Base-by-base conservation (phyloP, 73 alveolate species). In the Diophrys appendiculata region DNA sequence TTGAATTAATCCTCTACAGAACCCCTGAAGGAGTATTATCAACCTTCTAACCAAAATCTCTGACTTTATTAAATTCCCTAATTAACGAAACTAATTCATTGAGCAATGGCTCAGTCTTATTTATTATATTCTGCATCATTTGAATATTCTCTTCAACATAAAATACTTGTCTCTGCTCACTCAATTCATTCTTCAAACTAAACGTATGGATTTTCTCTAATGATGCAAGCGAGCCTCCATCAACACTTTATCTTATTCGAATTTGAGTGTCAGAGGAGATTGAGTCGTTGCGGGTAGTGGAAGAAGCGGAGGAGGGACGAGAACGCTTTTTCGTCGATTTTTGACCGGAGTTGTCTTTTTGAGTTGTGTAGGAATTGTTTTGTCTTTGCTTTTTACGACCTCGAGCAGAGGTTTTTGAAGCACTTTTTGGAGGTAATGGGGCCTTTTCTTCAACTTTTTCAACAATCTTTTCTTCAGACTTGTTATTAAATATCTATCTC, bases 401-500 rank as follows among this genome's bases (percentile, higher is more conserved):
- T 43, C 60, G 5, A 43, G 5, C 18, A 11, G n/a, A 5, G n/a
- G 5, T 43, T 5, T 11, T 18, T 43, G 18, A 5, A 43, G n/a
- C 18, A 11, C 60, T 18, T 43, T 43, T 43, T 11, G 60, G 60
- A 11, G 60, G 60, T 43, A 43, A 18, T 43, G n/a, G n/a, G n/a
- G n/a, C 60, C 35, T 31, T 27, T 3, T 67, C 71, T 78, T 23
- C 78, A 29, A 23, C 54, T 67, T 23, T 43, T 78, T 25, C 35
- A n/a, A 1, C 52, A 64, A 31, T 78, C 87, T 23, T 26, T 69
- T 22, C 24, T 54, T 32, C 67, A 78, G 2, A 56, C 29, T 2
- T 65, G 8, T 27, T 76, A n/a, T 11, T 34, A 52, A 35, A 65
- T 76, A 78, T 14, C 34, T 18, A 69, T 68, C 69, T 78, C 69